Base-by-base conservation (phyloP, 371 early-diverging fungal species). In the Haplosporangium sp. region DNA sequence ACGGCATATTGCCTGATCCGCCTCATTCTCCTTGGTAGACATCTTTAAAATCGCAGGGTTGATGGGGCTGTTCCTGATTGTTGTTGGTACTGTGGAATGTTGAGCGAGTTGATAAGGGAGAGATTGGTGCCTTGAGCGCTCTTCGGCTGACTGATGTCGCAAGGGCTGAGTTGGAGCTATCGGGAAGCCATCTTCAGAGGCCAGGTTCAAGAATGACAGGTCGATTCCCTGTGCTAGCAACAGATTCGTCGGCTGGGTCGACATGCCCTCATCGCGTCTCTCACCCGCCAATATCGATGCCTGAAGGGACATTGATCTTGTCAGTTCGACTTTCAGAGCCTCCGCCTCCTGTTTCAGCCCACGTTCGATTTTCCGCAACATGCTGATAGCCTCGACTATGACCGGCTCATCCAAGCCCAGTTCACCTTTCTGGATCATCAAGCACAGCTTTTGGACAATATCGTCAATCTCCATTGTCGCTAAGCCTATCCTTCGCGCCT, bases 391-490 rank as follows among this genome's bases (percentile, higher is more conserved):
- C 14, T 70, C 70, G 10, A 76, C 38, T 41, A 76, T 36, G 13
- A 76, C 56, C 23, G 77, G 67, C 45, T 76, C 77, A 47, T 76
- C 67, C 52, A 76, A 45, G 14, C 64, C 71, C 47, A 76, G 45
- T 12, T 67, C 77, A 5, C 77, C 72, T 36, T 71, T 76, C 51
- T 76, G 77, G 38, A 71, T 64, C 72, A 76, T 67, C 3, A 41
- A 51, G 46, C 77, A 76, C 29, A 76, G 41, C 47, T 71, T 76
- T 38, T 76, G 77, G 13, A 76, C 56, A 50, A 76, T 70, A 14
- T 71, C 77, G 14, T 76, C 77, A 37, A 76, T 71, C 61, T 76
- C 77, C 2, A 18, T 37, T 0, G 77, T 76, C 2, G 77, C 77
- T 16, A 69, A 56, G 3, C 75, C 75, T 12, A 75, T 58, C 58